A percentile compares a stretch with the other conserved stretches of the same genome.
phyloP scores from a whole-genome alignment of 495 filamentous ascomycete species.

The Wilcoxina mikolae region DNA sequence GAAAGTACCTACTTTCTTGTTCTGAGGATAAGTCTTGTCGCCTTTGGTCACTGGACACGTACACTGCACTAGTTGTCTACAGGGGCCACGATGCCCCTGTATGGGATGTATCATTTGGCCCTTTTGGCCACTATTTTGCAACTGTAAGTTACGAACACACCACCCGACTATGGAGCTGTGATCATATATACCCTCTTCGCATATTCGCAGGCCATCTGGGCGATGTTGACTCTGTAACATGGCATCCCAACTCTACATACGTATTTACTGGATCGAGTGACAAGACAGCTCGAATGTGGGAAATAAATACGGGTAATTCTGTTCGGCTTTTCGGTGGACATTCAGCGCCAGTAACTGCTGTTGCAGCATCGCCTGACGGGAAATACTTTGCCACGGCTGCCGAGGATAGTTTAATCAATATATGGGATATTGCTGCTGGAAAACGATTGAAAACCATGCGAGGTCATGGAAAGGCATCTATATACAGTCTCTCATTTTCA shows the following conservation, averaged over 20 bases:
- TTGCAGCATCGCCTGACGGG: slow-evolving; percentile 74
- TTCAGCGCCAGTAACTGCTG: slow-evolving; percentile 60
- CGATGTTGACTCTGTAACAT: slow-evolving; percentile 67
- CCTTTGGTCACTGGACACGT: slow-evolving; percentile 82
- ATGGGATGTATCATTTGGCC: slow-evolving; percentile 79
- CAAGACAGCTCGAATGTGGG: slow-evolving; percentile 92
- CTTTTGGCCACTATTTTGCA: slow-evolving; percentile 90
- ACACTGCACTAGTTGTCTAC: slow-evolving; percentile 81
- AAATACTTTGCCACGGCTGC: slow-evolving; percentile 80
- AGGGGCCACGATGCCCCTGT: slow-evolving; percentile 79
- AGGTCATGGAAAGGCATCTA: slow-evolving; percentile 83
- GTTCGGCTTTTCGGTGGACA: slow-evolving; percentile 90
- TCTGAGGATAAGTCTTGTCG: slow-evolving; percentile 77
- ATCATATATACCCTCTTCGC: slow-evolving; percentile 76
- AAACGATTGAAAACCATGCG: slow-evolving; percentile 77
- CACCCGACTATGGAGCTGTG: slow-evolving; percentile 75
- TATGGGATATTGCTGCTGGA: slow-evolving; percentile 83
- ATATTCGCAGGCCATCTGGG: slow-evolving; percentile 85
- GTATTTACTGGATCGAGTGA: slow-evolving; percentile 82
- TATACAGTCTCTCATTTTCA: slow-evolving; percentile 83
- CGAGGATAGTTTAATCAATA: slow-evolving; percentile 64
- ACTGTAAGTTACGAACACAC: slow-evolving; percentile 75
- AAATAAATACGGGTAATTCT: slow-evolving; percentile 65
- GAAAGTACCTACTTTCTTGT: slow-evolving; percentile 66
- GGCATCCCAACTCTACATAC: slow-evolving; percentile 86